Conservation (phyloP, 2,329 filamentous ascomycete genomes). For the Tolypocladium album region DNA sequence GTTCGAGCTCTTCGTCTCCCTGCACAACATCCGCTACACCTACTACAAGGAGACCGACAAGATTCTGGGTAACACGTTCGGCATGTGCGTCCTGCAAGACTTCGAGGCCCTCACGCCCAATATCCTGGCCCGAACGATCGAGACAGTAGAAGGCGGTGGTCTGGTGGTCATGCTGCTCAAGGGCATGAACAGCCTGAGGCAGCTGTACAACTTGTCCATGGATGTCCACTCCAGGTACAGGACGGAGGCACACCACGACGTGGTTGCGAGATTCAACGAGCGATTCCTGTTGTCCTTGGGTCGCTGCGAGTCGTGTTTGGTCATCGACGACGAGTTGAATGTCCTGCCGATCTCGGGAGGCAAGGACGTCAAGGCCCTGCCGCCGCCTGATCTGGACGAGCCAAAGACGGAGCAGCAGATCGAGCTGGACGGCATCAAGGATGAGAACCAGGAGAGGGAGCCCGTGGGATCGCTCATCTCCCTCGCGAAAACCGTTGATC, state of each 20-base stretch:
- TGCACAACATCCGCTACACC: constrained; percentile 95
- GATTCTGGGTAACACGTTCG: constrained; percentile 94
- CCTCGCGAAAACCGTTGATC: constrained; percentile 83
- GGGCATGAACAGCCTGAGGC: constrained; percentile 93
- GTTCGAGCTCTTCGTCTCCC: constrained; percentile 93
- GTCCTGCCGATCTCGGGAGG: constrained; percentile 94
- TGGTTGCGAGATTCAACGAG: constrained; percentile 94
- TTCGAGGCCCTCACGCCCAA: constrained; percentile 99
- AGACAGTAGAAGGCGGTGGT: constrained; percentile 94
- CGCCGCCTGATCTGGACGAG: constrained; percentile 63
- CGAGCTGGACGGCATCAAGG: constrained; percentile 80
- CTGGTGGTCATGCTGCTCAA: constrained; percentile 84
- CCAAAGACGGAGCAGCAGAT: constrained; percentile 59
- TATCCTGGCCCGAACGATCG: constrained; percentile 83
- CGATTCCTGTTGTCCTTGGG: constrained; percentile 91
- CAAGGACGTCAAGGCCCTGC: constrained; percentile 75
- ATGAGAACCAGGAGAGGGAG: constrained; percentile 73
- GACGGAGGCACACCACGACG: constrained; percentile 91
- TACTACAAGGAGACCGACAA: constrained; percentile 99
- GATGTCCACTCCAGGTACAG: constrained; percentile 94
- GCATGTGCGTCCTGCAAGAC: constrained; percentile 96
- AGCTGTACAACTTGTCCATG: constrained; percentile 95
- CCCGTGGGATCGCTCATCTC: constrained; percentile 76
- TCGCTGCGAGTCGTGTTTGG: constrained; percentile 87
- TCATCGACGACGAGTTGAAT: constrained; percentile 96